Percentiles rank a stretch among this genome's conserved stretches.
These are phyloP conservation scores for Alternaria viburni DNA, from an alignment of 2,329 filamentous ascomycete species.

Conservation along the genomic window DNA sequence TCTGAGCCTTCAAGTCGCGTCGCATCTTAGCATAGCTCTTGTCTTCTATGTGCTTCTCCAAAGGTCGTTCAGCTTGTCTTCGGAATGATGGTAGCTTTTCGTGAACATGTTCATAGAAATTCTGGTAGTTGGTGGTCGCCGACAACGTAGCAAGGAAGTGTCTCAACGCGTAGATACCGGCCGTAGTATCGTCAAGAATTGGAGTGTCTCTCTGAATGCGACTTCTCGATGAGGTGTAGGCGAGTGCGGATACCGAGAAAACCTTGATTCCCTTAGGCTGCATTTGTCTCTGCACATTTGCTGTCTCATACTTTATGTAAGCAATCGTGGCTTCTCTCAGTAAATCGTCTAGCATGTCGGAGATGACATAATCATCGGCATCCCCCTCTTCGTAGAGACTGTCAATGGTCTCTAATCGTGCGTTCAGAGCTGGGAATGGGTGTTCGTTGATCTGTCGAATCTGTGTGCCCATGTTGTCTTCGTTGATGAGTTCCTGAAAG, in stretches of 20 bases:
- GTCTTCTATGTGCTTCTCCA: conserved; percentile 9
- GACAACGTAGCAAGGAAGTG: conserved; percentile 7
- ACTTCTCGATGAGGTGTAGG: neutral
- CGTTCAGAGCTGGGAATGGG: neutral
- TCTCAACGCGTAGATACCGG: conserved; percentile 8
- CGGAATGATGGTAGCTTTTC: conserved; percentile 5
- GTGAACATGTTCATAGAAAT: conserved; percentile 11
- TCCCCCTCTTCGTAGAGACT: neutral
- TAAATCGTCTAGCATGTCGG: neutral
- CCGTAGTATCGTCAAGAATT: neutral
- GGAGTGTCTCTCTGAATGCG: neutral
- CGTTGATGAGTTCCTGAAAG: conserved; percentile 2
- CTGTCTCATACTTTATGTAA: conserved; percentile 8
- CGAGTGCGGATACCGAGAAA: conserved; percentile 4
- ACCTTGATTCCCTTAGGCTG: conserved; percentile 4
- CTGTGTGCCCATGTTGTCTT: neutral
- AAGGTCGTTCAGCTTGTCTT: neutral
- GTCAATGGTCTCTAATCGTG: neutral
- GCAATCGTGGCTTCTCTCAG: conserved; percentile 1
- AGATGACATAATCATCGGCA: neutral
- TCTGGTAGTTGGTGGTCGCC: conserved; percentile 5
- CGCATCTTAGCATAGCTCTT: conserved; percentile 11
- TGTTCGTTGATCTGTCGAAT: conserved; percentile 4
- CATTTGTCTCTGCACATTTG: neutral
- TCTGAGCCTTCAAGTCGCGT: neutral